phyloP scores from a whole-genome alignment of 441 rosid genomes.

The Biscutella laevigata region DNA sequence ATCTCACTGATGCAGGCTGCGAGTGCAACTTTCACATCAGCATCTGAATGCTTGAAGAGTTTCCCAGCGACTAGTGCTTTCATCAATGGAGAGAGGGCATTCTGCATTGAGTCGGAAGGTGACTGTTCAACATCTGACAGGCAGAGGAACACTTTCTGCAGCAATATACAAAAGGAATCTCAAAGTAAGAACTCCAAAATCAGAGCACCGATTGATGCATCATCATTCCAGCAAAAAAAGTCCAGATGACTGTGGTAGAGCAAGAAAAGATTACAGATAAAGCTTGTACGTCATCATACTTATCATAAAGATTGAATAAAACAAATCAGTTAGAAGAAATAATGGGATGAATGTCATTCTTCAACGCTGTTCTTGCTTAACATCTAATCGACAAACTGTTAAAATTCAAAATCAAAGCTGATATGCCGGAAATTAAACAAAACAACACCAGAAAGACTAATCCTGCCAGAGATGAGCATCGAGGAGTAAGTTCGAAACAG shows the following conservation, averaged over 20 bases:
- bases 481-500: not conserved
- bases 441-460: too few relatives aligned
- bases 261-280: not conserved
- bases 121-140: constrained; percentile 81
- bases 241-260: not conserved
- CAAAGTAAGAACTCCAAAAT: constrained; percentile 1
- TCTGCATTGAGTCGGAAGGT: constrained; percentile 61
- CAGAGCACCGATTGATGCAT: not conserved
- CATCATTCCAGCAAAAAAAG: not conserved
- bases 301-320: not conserved
- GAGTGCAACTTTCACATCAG: constrained; percentile 78
- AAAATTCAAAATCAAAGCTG: too few relatives aligned
- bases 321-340: too few relatives aligned
- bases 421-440: too few relatives aligned
- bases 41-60: constrained; percentile 61
- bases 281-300: not conserved
- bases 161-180: not conserved
- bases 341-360: not conserved
- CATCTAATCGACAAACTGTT: too few relatives aligned
- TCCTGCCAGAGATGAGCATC: not conserved
- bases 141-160: constrained; percentile 62
- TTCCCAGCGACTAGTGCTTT: constrained; percentile 59
- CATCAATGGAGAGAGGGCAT: constrained; percentile 60
- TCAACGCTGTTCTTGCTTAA: not conserved
- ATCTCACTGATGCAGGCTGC: constrained; percentile 97